A percentile compares a stretch with the other conserved stretches of the same genome.
Evolutionary conservation across 2,329 filamentous ascomycete species (phyloP).

Genomic region (Trichoderma asperellum): DNA sequence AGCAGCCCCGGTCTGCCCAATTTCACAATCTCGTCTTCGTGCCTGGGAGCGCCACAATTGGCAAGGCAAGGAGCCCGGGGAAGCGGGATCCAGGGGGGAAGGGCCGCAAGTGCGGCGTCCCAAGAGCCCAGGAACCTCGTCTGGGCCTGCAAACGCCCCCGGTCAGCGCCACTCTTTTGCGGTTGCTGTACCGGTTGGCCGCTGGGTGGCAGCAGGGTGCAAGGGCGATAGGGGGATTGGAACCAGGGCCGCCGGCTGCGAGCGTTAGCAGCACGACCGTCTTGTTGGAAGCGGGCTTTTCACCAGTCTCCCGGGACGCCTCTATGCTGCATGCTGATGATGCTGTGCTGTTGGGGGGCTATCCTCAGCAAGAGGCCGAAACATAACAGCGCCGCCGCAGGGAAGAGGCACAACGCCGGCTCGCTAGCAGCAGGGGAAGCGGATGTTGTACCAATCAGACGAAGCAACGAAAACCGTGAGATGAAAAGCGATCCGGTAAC

Average conservation of each 20-base stretch:
- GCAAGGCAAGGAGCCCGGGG: constrained; percentile 19
- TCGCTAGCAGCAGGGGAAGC: background rate
- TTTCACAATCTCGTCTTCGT: constrained; percentile 19
- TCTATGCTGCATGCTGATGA: background rate
- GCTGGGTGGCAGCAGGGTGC: background rate
- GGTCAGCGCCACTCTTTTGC: background rate
- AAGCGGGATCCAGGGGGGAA: constrained; percentile 25
- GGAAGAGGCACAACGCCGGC: background rate
- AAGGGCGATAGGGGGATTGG: constrained; percentile 6
- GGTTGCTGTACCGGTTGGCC: constrained; percentile 12
- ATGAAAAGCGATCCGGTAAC: background rate
- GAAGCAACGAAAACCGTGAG: background rate
- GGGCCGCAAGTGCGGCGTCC: background rate
- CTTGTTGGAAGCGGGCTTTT: background rate
- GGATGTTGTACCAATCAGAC: background rate
- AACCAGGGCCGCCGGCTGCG: background rate
- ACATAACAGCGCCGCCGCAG: background rate
- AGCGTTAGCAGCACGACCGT: constrained; percentile 12
- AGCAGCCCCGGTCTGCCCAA: background rate
- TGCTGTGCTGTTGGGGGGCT: background rate
- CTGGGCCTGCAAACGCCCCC: background rate
- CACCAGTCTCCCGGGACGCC: constrained; percentile 12
- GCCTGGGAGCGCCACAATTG: constrained; percentile 11
- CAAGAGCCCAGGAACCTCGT: constrained; percentile 4
- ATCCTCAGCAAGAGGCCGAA: background rate